Evolutionary conservation across 2,329 filamentous ascomycete species (phyloP).

Genomic region (Stagonosporopsis cucurbitacearum): DNA sequence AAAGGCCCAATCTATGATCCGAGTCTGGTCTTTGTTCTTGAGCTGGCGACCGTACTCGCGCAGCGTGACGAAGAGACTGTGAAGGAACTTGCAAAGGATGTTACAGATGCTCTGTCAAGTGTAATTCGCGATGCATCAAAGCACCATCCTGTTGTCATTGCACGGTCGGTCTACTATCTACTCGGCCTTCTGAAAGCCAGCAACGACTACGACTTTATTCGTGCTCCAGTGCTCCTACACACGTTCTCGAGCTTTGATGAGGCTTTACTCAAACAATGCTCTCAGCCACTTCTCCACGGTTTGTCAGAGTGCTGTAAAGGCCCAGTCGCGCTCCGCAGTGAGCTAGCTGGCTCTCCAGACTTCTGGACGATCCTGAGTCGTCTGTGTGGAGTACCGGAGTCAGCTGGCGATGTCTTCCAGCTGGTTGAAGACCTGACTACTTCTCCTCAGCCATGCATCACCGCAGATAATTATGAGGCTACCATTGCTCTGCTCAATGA

Average conservation of each 20-base stretch:
- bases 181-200: slow-evolving; percentile 81
- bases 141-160: slow-evolving; percentile 83
- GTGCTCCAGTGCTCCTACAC: slow-evolving; percentile 89
- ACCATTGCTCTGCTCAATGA: slow-evolving; percentile 84
- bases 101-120: slow-evolving; percentile 80
- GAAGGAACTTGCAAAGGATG: slow-evolving; percentile 74
- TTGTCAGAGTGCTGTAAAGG: slow-evolving; percentile 80
- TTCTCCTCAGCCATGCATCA: slow-evolving; percentile 78
- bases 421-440: slow-evolving; percentile 80
- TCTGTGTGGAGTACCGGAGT: slow-evolving; percentile 71
- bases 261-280: slow-evolving; percentile 76
- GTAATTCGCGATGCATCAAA: slow-evolving; percentile 80
- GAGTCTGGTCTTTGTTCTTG: slow-evolving; percentile 85
- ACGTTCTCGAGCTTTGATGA: slow-evolving; percentile 87
- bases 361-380: slow-evolving; percentile 92
- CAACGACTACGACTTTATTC: slow-evolving; percentile 90
- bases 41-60: slow-evolving; percentile 83
- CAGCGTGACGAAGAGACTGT: slow-evolving; percentile 77
- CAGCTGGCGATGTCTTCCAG: slow-evolving; percentile 80
- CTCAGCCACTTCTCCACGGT: slow-evolving; percentile 77
- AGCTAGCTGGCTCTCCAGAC: slow-evolving; percentile 94
- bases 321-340: slow-evolving; percentile 79
- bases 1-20: slow-evolving; percentile 79
- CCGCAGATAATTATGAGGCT: slow-evolving; percentile 94
- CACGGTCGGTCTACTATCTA: slow-evolving; percentile 85